Base-by-base conservation (phyloP, 2,329 filamentous ascomycete genomes). In the Xylariaceae sp. region DNA sequence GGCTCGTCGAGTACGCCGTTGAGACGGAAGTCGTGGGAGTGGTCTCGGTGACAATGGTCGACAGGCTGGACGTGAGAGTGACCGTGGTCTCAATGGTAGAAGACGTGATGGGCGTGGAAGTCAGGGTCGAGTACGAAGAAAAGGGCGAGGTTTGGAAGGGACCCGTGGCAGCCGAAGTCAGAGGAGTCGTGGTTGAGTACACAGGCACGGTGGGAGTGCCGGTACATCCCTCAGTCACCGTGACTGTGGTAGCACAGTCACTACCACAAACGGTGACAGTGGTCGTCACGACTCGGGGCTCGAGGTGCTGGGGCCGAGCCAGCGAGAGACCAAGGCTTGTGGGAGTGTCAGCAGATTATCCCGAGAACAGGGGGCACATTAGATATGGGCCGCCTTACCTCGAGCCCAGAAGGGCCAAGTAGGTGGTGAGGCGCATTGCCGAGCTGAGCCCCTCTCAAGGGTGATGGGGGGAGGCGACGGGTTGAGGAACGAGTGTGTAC, bases 211-310 rank as follows among this genome's bases (percentile, higher is more conserved):
- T 35, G 4, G 38, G 15, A 22, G 38, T 44, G 5, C 36, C 40
- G 23, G 48, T 44, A 23, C 53, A 57, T 26, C 39, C 44, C 9
- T 39, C 34, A 33, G 36, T 46, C 11, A 55, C 42, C 12, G 53
- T 56, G 11, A 51, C 45, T 8, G 49, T 53, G 3, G 50, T 49
- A 3, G 44, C 49, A 31, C 52, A 56, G 14, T 36, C 38, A 21
- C n/a, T 15, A 9, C 42, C 51, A 31, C 51, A 56, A 14, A 43
- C 43, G 10, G 51, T 55, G 8, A 53, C 42, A 5, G 44, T 51
- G 3, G 40, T 34, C 2, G 47, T 52, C 26, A 50, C 47, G 5
- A 45, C 51, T 9, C 17, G 33, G 15, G 33, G 23, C 26, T 42
- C 38, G 5, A 38, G 33, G 24, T 43, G 37, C 19, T 48, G 47